A percentile compares a stretch with the other conserved stretches of the same genome.
phyloP scores from a whole-genome alignment of 2,329 filamentous ascomycete species.

The Fusarium sambucinum region DNA sequence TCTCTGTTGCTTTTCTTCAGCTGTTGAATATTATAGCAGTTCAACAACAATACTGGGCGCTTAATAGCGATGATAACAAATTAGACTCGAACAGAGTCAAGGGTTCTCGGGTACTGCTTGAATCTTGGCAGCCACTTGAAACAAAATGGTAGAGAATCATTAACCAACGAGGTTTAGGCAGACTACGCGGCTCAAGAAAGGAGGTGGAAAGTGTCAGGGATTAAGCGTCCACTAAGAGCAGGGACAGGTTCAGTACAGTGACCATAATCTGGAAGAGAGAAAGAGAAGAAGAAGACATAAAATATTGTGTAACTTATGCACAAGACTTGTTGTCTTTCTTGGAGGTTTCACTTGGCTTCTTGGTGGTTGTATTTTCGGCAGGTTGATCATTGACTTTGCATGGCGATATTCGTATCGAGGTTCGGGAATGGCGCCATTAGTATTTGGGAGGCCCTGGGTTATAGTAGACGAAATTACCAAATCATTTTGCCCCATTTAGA shows the following conservation, averaged over 20 bases:
- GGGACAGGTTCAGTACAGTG: constrained; percentile 1
- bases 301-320: neutral
- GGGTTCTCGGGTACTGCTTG: constrained; percentile 11
- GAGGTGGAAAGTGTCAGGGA: constrained; percentile 23
- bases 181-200: constrained; percentile 37
- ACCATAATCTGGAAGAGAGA: neutral
- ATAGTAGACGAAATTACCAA: neutral
- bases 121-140: constrained; percentile 35
- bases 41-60: neutral
- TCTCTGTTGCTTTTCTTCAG: neutral
- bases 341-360: neutral
- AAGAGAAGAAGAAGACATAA: neutral
- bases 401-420: neutral
- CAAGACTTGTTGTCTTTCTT: neutral
- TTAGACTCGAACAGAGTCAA: constrained; percentile 1
- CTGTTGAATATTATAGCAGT: neutral
- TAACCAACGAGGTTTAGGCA: constrained; percentile 29
- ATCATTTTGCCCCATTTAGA: neutral
- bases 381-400: neutral
- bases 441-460: neutral
- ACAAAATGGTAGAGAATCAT: constrained; percentile 34
- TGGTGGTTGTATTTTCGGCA: constrained; percentile 6
- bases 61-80: constrained; percentile 17
- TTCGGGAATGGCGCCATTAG: constrained; percentile 13
- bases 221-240: constrained; percentile 12